These are phyloP conservation scores for Alternaria burnsii DNA, from an alignment of 2,329 filamentous ascomycete species.

Conservation along the genomic window DNA sequence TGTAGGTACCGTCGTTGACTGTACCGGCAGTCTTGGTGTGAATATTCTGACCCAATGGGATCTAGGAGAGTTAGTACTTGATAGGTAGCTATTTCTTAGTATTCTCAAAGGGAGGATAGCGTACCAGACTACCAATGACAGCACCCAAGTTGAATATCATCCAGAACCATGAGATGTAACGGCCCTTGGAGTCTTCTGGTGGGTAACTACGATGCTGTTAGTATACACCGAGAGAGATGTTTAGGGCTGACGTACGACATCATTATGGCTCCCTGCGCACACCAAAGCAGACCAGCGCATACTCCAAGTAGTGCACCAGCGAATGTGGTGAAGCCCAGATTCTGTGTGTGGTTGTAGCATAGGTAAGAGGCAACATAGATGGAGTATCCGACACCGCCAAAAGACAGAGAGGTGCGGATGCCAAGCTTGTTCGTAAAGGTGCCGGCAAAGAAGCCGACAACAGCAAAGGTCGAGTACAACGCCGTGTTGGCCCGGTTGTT, in stretches of 20 bases:
- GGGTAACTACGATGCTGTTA: constrained; percentile 64
- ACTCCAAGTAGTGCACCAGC: constrained; percentile 78
- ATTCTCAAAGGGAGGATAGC: constrained; percentile 50
- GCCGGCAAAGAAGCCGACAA: constrained; percentile 70
- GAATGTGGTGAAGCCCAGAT: constrained; percentile 77
- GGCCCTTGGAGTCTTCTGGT: constrained; percentile 79
- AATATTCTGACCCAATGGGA: constrained; percentile 78
- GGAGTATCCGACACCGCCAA: constrained; percentile 80
- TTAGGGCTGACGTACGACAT: constrained; percentile 63
- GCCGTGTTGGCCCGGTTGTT: constrained; percentile 74
- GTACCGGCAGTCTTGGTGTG: constrained; percentile 60
- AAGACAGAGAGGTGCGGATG: constrained; percentile 70
- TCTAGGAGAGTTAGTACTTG: constrained; percentile 53
- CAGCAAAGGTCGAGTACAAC: constrained; percentile 75
- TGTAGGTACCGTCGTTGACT: constrained; percentile 82
- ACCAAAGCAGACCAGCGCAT: constrained; percentile 83
- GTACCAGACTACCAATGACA: constrained; percentile 79
- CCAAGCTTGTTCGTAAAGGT: constrained; percentile 81
- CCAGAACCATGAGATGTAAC: constrained; percentile 92
- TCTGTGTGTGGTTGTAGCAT: constrained; percentile 72
- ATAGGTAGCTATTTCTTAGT: constrained; percentile 19
- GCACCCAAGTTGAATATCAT: constrained; percentile 93
- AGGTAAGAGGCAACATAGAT: constrained; percentile 77
- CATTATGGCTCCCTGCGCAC: constrained; percentile 85
- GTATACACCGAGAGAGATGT: no score